A percentile compares a stretch with the other conserved stretches of the same genome.
phyloP scores from a whole-genome alignment of 345 rosid species.

The Melaleuca alternifolia region DNA sequence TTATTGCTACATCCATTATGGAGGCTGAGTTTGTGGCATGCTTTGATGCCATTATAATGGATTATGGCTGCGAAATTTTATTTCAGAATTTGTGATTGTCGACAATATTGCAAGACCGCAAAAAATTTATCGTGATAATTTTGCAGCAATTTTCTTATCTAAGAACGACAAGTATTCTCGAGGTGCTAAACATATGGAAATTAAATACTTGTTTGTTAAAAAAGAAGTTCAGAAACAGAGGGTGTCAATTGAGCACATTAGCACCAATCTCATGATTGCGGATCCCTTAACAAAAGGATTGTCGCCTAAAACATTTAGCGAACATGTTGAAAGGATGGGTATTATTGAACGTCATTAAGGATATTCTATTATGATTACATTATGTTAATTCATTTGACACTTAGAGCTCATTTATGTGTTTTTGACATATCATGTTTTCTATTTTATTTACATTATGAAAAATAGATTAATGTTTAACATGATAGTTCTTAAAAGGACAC shows the following conservation, averaged over 20 bases:
- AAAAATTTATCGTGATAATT: background rate
- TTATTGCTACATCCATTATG: background rate
- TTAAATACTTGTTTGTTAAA: background rate
- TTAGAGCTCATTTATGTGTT: too few relatives aligned
- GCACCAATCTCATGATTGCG: background rate
- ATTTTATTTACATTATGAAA: too few relatives aligned
- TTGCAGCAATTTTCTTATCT: background rate
- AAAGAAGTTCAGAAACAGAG: background rate
- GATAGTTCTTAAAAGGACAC: too few relatives aligned
- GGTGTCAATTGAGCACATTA: background rate
- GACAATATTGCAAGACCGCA: background rate
- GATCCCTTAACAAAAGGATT: background rate
- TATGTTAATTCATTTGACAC: too few relatives aligned
- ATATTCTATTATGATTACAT: background rate
- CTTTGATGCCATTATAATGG: background rate
- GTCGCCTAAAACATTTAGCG: background rate
- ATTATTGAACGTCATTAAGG: background rate
- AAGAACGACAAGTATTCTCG: too few relatives aligned
- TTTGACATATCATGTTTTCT: too few relatives aligned
- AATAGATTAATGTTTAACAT: too few relatives aligned
- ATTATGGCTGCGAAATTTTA: constrained; percentile 1
- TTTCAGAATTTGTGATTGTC: background rate
- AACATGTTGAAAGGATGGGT: background rate
- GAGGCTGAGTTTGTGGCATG: too few relatives aligned
- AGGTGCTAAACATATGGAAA: background rate